These are phyloP conservation scores for Saccharomycopsis hybrid DNA, from an alignment of 1,139 yeast species.

Conservation along the genomic window DNA sequence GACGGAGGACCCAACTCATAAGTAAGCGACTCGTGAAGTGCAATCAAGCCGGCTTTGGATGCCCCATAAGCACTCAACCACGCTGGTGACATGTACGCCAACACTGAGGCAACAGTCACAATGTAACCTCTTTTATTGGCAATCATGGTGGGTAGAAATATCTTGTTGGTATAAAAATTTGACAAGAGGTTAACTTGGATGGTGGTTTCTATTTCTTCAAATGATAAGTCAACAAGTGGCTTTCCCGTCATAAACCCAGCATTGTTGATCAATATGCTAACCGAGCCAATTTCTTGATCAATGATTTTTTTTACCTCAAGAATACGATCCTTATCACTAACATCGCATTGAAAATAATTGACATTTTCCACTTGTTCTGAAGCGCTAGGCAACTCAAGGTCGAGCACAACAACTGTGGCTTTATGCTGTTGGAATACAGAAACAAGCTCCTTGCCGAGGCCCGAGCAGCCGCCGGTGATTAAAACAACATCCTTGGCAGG, in stretches of 20 bases:
- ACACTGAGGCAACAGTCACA: constrained; percentile 72
- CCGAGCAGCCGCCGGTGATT: constrained; percentile 80
- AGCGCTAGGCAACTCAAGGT: constrained; percentile 40
- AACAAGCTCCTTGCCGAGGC: constrained; percentile 67
- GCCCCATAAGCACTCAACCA: constrained; percentile 81
- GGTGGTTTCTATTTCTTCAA: constrained; percentile 53
- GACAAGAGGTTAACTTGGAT: constrained; percentile 64
- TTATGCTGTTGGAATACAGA: constrained; percentile 35
- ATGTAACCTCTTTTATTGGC: constrained; percentile 61
- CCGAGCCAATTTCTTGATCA: constrained; percentile 40
- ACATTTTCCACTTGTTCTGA: constrained; percentile 37
- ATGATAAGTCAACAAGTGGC: constrained; percentile 44
- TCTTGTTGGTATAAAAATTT: constrained; percentile 61
- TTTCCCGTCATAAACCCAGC: constrained; percentile 72
- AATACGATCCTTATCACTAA: constrained; percentile 45
- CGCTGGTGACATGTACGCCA: constrained; percentile 84
- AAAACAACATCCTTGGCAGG: constrained; percentile 47
- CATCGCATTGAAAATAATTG: constrained; percentile 60
- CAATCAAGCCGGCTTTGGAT: constrained; percentile 77
- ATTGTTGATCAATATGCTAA: constrained; percentile 68
- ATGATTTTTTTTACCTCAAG: constrained; percentile 28
- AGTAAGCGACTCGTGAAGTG: constrained; percentile 76
- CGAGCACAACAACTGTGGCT: constrained; percentile 57
- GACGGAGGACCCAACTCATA: constrained; percentile 59
- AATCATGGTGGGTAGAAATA: constrained; percentile 70